Evolutionary conservation across 2,329 filamentous ascomycete species (phyloP), one percentile per base, ranked within the genome.

Genomic region (Coniochaeta prunicola): DNA sequence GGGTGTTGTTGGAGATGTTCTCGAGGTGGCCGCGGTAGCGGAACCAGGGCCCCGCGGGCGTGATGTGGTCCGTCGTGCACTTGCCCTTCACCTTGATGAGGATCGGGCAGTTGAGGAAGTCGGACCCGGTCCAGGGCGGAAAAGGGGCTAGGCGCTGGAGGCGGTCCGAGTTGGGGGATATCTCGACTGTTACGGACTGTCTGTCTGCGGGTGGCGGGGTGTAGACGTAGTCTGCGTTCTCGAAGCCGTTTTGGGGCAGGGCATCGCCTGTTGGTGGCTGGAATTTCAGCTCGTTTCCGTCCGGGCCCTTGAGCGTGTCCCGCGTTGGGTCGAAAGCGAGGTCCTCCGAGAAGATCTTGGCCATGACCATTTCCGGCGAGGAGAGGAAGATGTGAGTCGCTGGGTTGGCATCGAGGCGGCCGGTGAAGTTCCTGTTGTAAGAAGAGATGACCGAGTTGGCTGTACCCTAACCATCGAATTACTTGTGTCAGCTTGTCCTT

Each of bases 11-110:
- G 66, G 88, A 90, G 74, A 99, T 99, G 80, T 99, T 99, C 73
- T 94, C 91, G 62, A 99, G 85, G 75, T 99, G 94, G 63, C 94
- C 94, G 81, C 97, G 97, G 85, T 97, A 99, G 77, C 97, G 97
- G 66, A 99, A 84, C 92, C 92, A 96, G 63, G 92, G 92, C 66
- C 92, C 92, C 66, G 92, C 92, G 91, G 96, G 94, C 63, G 92
- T 97, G 75, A 99, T 99, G 66, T 94, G 97, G 76, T 99, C 94
- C 50, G 94, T 99, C 59, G 94, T 99, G 81, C 94, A 99, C 78
- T 99, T 96, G 64, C 94, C 94, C 63, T 92, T 89, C 64, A 97
- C 89, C 78, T 97, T 97, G 80, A 96, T 92, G 15, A 99, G 87
- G 19, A 99, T 92, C 57, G 87, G 87, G 54, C 99, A 84, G 30